These are phyloP conservation scores for Talaromyces ruber DNA, from an alignment of 495 filamentous ascomycete genomes.

Conservation along the genomic window DNA sequence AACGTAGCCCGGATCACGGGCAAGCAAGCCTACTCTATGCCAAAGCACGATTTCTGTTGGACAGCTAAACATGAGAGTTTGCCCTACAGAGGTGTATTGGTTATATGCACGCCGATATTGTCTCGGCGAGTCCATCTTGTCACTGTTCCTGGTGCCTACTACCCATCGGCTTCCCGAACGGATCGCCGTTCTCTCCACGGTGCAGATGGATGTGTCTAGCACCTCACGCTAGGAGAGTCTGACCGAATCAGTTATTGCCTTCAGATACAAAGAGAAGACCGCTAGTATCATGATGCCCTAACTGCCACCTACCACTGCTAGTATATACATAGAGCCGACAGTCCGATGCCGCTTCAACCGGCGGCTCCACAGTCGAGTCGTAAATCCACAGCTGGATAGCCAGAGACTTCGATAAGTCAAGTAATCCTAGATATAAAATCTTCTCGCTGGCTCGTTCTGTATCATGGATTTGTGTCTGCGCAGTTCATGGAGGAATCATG, in stretches of 20 bases:
- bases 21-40: background rate
- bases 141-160: background rate
- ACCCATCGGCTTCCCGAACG: background rate
- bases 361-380: background rate
- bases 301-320: background rate
- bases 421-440: background rate
- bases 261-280: background rate
- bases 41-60: background rate
- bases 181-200: background rate
- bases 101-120: background rate
- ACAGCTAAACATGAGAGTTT: background rate
- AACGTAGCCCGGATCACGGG: background rate
- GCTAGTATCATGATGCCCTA: background rate
- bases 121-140: background rate
- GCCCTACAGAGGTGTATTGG: background rate
- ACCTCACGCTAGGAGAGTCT: no score
- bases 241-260: background rate
- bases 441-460: background rate
- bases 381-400: background rate
- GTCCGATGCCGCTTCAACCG: background rate
- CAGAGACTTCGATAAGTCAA: background rate
- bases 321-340: background rate
- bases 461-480: background rate
- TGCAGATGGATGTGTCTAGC: background rate
- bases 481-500: background rate